These are phyloP conservation scores for Yamadazyma oceani DNA, from an alignment of 1,139 yeast species.

Conservation along the genomic window DNA sequence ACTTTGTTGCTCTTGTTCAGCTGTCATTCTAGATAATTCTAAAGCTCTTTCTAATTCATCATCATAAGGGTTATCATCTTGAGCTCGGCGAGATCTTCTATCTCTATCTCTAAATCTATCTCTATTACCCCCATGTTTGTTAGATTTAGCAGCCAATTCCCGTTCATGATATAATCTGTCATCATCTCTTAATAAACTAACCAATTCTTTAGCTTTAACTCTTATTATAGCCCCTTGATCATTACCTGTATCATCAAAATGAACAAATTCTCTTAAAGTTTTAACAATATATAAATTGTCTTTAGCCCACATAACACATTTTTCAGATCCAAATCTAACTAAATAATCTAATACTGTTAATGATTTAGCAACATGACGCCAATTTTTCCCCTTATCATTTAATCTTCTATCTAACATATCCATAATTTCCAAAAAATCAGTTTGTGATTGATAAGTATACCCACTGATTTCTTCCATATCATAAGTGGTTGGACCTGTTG, in stretches of 20 bases:
- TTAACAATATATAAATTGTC: slow-evolving; percentile 88
- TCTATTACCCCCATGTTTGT: slow-evolving; percentile 10
- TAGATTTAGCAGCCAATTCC: slow-evolving; percentile 35
- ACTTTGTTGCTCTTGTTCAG: slow-evolving; percentile 66
- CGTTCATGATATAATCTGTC: slow-evolving; percentile 81
- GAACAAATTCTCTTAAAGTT: slow-evolving; percentile 88
- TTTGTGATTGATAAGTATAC: slow-evolving; percentile 65
- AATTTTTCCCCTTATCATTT: slow-evolving; percentile 95
- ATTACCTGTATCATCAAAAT: slow-evolving; percentile 71
- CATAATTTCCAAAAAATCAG: slow-evolving; percentile 88
- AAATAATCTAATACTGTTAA: slow-evolving; percentile 85
- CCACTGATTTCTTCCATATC: slow-evolving; percentile 86
- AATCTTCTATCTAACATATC: slow-evolving; percentile 92
- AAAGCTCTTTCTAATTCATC: slow-evolving; percentile 83
- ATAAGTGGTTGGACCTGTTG: slow-evolving; percentile 77
- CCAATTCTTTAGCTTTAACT: slow-evolving; percentile 89
- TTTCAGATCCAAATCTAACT: slow-evolving; percentile 85
- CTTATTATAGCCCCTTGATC: slow-evolving; percentile 93
- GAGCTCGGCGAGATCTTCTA: slow-evolving; percentile 11
- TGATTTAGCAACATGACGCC: slow-evolving; percentile 96
- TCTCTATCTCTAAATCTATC: slow-evolving; percentile 24
- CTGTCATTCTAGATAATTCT: slow-evolving; percentile 79
- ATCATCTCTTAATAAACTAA: slow-evolving; percentile 75
- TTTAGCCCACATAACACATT: slow-evolving; percentile 91
- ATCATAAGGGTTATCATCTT: slow-evolving; percentile 52